Conservation (phyloP, 176 grass and related monocot species). For the Aegilops umbellulata region DNA sequence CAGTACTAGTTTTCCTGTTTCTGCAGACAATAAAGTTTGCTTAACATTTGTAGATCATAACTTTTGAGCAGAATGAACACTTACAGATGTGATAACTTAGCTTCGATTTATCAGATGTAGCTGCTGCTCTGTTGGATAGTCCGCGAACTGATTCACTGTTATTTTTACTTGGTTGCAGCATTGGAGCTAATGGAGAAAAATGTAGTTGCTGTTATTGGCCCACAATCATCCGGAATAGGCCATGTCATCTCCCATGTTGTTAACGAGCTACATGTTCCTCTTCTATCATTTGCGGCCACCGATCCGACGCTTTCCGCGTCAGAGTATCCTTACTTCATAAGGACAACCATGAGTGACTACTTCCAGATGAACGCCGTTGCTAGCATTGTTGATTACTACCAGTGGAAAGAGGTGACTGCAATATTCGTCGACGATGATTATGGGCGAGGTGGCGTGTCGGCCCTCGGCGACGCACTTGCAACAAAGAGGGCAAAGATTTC, state of each 20-base stretch:
- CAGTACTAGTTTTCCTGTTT: background rate
- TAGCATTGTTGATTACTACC: slow-evolving; percentile 62
- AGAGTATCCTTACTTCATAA: slow-evolving; percentile 76
- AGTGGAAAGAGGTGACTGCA: slow-evolving; percentile 63
- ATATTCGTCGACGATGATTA: slow-evolving; percentile 83
- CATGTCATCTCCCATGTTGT: slow-evolving; percentile 69
- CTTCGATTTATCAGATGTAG: background rate
- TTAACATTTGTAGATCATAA: background rate
- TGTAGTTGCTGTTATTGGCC: slow-evolving; percentile 67
- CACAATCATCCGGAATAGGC: slow-evolving; percentile 64
- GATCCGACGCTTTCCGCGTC: slow-evolving; percentile 65
- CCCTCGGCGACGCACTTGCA: slow-evolving; percentile 59
- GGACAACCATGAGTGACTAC: slow-evolving; percentile 55
- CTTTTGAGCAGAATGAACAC: background rate
- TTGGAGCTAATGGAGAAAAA: slow-evolving; percentile 62
- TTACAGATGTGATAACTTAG: background rate
- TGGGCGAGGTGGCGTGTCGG: slow-evolving; percentile 52
- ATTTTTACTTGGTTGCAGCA: slow-evolving; percentile 44
- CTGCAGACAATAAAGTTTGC: background rate
- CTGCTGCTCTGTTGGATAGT: background rate
- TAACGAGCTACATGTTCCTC: slow-evolving; percentile 66
- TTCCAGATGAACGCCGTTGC: slow-evolving; percentile 75
- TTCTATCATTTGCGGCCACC: slow-evolving; percentile 67
- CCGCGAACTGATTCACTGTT: slow-evolving; percentile 18
- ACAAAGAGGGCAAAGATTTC: slow-evolving; percentile 52